phyloP scores from a whole-genome alignment of 495 filamentous ascomycete genomes.

The Penicillium silybi region DNA sequence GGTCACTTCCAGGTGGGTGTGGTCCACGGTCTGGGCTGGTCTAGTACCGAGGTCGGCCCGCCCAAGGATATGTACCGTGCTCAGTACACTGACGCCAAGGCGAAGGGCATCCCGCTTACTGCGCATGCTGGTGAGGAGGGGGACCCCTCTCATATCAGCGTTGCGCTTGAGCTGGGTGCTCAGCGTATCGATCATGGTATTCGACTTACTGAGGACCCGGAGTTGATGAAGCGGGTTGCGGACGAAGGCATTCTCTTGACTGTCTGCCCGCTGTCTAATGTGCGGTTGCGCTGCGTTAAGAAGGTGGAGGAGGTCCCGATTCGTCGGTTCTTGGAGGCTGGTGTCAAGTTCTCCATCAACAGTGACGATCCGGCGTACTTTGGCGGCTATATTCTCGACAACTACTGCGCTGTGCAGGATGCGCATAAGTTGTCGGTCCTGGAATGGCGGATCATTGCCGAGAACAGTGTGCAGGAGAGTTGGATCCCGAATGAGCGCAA shows the following conservation, averaged over 20 bases:
- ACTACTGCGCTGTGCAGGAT: slow-evolving; percentile 73
- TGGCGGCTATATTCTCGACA: slow-evolving; percentile 71
- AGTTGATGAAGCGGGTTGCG: slow-evolving; percentile 56
- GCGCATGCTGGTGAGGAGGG: slow-evolving; percentile 78
- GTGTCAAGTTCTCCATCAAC: slow-evolving; percentile 66
- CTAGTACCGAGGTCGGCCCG: slow-evolving; percentile 59
- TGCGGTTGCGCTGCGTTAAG: slow-evolving; percentile 56
- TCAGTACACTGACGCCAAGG: slow-evolving; percentile 51
- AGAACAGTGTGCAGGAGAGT: slow-evolving; percentile 59
- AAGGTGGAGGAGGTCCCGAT: slow-evolving; percentile 59
- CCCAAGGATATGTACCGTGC: slow-evolving; percentile 62
- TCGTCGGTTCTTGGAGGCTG: slow-evolving; percentile 58
- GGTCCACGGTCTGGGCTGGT: slow-evolving; percentile 63
- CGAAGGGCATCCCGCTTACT: slow-evolving; percentile 52
- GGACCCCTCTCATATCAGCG: slow-evolving; percentile 59
- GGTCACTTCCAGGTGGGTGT: slow-evolving; percentile 48
- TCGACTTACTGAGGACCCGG: slow-evolving; percentile 56
- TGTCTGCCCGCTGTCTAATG: slow-evolving; percentile 72
- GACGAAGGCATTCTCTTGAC: slow-evolving; percentile 56
- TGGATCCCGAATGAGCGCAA: slow-evolving; percentile 48
- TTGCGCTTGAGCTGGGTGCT: slow-evolving; percentile 58
- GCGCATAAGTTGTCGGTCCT: slow-evolving; percentile 55
- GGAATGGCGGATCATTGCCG: slow-evolving; percentile 64
- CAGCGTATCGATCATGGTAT: slow-evolving; percentile 73
- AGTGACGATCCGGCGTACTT: slow-evolving; percentile 82